Evolutionary conservation across 768 basidiomycete genomes (phyloP).

Genomic region (Amanita fuliginea): DNA sequence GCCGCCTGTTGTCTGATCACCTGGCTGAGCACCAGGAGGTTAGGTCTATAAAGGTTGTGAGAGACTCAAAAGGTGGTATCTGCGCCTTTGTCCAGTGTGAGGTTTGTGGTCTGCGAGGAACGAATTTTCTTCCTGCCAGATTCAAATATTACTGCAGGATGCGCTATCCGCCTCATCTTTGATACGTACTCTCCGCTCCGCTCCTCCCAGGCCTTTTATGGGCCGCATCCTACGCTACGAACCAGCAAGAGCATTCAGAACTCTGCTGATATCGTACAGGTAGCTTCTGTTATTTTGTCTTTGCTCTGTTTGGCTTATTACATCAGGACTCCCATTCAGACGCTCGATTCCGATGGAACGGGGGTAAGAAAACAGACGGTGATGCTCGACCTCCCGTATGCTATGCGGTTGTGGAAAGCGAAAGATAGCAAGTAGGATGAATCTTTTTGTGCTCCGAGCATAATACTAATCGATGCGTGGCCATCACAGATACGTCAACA

Average conservation of each 20-base stretch:
- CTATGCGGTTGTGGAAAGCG: slow-evolving; percentile 52
- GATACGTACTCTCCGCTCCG: slow-evolving; percentile 47
- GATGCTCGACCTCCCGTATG: slow-evolving; percentile 38
- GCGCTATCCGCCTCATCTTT: slow-evolving; percentile 44
- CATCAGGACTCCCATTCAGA: slow-evolving; percentile 27
- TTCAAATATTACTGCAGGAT: slow-evolving; percentile 26
- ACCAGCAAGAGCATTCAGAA: slow-evolving; percentile 63
- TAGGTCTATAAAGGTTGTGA: slow-evolving; percentile 60
- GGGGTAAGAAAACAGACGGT: slow-evolving; percentile 15
- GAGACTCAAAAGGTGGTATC: slow-evolving; percentile 65
- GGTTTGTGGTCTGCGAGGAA: slow-evolving; percentile 25
- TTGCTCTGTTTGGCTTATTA: background rate
- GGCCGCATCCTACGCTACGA: slow-evolving; percentile 72
- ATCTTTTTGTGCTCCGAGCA: background rate
- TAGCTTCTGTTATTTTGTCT: slow-evolving; percentile 14
- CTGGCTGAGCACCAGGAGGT: slow-evolving; percentile 56
- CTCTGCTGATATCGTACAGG: slow-evolving; percentile 70
- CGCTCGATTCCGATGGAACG: slow-evolving; percentile 13
- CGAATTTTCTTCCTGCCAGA: background rate
- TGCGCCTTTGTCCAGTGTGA: slow-evolving; percentile 85
- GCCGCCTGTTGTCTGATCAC: slow-evolving; percentile 49
- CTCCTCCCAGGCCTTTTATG: slow-evolving; percentile 50
- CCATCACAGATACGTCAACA: slow-evolving; percentile 23
- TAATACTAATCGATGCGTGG: background rate
- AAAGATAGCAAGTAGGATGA: slow-evolving; percentile 37